Conservation (phyloP, 345 rosid genomes). For the Pistacia integerrima region DNA sequence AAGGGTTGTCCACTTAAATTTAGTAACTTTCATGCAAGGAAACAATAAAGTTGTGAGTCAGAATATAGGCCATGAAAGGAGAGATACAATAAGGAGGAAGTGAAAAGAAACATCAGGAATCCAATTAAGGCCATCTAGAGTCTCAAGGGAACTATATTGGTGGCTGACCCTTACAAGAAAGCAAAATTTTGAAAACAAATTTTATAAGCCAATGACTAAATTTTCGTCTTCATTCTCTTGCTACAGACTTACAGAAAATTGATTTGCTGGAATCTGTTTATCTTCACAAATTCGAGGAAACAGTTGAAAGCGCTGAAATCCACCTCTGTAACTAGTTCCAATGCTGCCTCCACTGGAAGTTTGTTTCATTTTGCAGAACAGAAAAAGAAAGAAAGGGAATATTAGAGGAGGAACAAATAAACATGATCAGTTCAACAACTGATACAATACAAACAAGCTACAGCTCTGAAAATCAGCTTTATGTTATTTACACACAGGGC, state of each 20-base stretch:
- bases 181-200: background rate
- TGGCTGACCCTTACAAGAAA: background rate
- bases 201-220: background rate
- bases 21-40: no score
- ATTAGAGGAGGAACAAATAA: no score
- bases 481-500: background rate
- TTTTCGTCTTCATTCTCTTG: background rate
- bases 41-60: no score
- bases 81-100: no score
- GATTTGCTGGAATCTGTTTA: constrained; percentile 78
- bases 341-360: constrained; percentile 78
- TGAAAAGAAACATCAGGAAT: no score
- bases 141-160: no score
- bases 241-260: constrained; percentile 83
- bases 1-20: no score
- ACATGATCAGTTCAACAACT: background rate
- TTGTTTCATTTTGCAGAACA: background rate
- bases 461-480: background rate
- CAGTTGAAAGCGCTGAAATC: constrained; percentile 84
- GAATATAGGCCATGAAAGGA: no score
- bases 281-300: constrained; percentile 77
- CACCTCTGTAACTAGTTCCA: constrained; percentile 88
- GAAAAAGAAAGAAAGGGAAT: background rate
- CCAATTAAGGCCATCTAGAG: no score
- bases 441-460: background rate